Evolutionary conservation across 2,329 filamentous ascomycete genomes (phyloP), one percentile per base, ranked within the genome.

Genomic region (Paramyrothecium sp.): DNA sequence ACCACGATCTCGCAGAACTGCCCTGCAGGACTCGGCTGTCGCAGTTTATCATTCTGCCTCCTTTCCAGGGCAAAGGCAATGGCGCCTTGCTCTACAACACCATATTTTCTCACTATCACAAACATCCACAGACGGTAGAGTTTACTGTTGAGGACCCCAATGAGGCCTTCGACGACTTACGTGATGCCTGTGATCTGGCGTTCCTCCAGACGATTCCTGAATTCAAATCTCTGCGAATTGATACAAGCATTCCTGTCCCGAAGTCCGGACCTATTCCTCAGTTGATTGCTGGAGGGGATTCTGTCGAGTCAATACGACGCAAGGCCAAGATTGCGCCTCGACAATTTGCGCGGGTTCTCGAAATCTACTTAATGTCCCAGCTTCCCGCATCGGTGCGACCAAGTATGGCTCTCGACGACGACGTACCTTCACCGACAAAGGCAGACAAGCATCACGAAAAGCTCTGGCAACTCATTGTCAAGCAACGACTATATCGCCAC

Each of bases 101-200:
- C 52, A 91, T 98, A 63, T 94, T 92, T 68, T 75, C 82, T 8
- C 76, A 87, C 63, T 89, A 91, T 61, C 81, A 89, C 57, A 79
- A 84, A 34, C 84, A 89, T 56, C 72, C 83, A 0, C 87, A 88
- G 59, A 89, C 92, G 8, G 81, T 86, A 55, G 94, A 98, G 70
- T 84, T 99, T 66, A 96, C 93, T 0, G 88, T 99, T 7, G 95
- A 99, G 75, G 94, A 98, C 60, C 96, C 95, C 0, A 98, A 91
- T 67, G 90, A 94, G 69, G 86, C 83, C 1, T 96, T 96, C 64
- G 90, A 95, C 67, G 86, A 91, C 58, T 78, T 96, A 65, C 85
- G 91, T 63, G 91, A 95, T 68, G 78, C 89, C 54, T 88, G 86
- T 64, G 91, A 96, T 66, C 76, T 94, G 33, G 76, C 79, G 4